Conservation (phyloP, 495 filamentous ascomycete species). For the Barbatosphaeria neglecta region DNA sequence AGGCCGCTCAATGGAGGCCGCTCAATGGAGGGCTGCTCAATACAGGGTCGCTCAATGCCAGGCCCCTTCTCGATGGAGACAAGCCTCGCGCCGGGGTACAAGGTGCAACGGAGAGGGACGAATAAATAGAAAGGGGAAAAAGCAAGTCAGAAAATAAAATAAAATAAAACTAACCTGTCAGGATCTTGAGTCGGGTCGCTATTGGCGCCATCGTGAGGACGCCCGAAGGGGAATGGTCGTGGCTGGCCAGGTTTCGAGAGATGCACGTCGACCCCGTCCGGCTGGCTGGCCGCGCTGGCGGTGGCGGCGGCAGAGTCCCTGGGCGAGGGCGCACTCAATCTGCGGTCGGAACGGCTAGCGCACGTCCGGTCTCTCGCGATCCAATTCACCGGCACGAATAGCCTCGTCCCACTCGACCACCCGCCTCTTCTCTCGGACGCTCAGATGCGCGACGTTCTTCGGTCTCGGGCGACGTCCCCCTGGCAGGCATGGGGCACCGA, state of each 20-base stretch:
- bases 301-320: neutral
- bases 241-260: constrained; percentile 20
- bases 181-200: constrained; percentile 41
- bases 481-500: neutral
- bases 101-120: constrained; percentile 8
- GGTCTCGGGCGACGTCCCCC: neutral
- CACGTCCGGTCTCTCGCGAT: neutral
- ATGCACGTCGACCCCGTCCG: neutral
- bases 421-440: too few relatives aligned
- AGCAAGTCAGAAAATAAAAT: too few relatives aligned
- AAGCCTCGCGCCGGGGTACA: constrained; percentile 4
- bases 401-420: neutral
- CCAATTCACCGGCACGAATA: neutral
- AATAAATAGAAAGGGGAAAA: too few relatives aligned
- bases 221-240: constrained; percentile 31
- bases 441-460: neutral
- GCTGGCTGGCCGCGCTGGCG: neutral
- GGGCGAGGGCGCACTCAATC: too few relatives aligned
- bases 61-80: too few relatives aligned
- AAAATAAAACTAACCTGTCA: constrained; percentile 38
- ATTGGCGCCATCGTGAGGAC: constrained; percentile 38
- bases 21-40: too few relatives aligned
- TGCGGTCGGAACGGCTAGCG: too few relatives aligned
- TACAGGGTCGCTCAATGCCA: too few relatives aligned
- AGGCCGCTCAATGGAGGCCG: too few relatives aligned